Percentiles rank a stretch among this genome's conserved stretches.
phyloP scores from a whole-genome alignment of 345 rosid genomes.

The Geranium brycei region DNA sequence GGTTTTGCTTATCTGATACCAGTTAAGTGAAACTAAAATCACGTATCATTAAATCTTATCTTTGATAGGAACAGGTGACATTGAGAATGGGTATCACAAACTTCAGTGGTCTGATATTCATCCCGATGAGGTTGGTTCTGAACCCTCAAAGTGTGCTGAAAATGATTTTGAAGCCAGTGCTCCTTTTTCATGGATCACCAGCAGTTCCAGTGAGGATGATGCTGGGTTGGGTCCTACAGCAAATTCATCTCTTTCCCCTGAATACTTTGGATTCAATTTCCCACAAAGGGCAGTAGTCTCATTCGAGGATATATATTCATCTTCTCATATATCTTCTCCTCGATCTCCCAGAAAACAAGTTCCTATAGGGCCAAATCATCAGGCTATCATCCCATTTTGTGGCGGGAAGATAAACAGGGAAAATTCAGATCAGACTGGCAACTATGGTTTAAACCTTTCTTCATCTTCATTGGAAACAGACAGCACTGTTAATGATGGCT shows the following conservation, averaged over 20 bases:
- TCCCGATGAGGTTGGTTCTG: not conserved
- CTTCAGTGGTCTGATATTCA: not conserved
- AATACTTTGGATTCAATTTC: conserved; percentile 24
- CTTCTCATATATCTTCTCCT: conserved; percentile 6
- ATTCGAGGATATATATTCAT: conserved; percentile 24
- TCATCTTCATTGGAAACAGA: conserved; percentile 3
- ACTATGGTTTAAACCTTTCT: no score
- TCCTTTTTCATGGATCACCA: conserved; percentile 18
- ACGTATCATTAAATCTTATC: not conserved
- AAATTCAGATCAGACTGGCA: conserved; percentile 4
- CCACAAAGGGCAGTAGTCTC: conserved; percentile 17
- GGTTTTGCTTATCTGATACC: no score
- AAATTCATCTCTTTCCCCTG: conserved; percentile 27
- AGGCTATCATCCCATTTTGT: conserved; percentile 46
- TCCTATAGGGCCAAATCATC: conserved; percentile 45
- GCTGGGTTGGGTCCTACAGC: conserved; percentile 6
- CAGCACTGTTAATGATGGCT: conserved; percentile 7
- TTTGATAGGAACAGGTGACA: not conserved
- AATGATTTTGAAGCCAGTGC: conserved; percentile 8
- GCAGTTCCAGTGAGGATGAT: conserved; percentile 24
- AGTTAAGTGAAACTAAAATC: no score
- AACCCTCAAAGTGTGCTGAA: not conserved
- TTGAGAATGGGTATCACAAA: conserved; percentile 50
- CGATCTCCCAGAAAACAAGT: conserved; percentile 27
- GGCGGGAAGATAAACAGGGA: conserved; percentile 6